Conservation (phyloP, 140 eudicot genomes). For the Flaveria floridana region DNA sequence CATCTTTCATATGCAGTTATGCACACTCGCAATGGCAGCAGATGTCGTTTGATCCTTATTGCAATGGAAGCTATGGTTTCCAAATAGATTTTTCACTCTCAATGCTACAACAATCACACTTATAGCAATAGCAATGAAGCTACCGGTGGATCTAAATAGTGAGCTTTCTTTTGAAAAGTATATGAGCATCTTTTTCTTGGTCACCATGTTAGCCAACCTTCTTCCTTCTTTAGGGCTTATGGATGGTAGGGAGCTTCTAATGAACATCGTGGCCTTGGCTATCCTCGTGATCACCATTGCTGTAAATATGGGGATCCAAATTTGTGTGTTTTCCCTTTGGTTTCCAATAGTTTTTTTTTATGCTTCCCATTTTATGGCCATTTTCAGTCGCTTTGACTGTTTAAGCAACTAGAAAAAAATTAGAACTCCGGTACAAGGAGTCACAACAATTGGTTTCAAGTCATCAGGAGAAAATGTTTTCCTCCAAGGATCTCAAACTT, state of each 20-base stretch:
- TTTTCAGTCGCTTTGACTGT: background rate
- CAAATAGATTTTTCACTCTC: background rate
- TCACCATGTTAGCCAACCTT: conserved; percentile 4
- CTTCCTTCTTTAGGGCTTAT: background rate
- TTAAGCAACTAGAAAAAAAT: background rate
- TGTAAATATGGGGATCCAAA: background rate
- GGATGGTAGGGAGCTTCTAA: background rate
- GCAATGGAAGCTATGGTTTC: conserved; percentile 1
- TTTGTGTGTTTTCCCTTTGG: background rate
- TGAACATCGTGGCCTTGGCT: background rate
- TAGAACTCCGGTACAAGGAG: background rate
- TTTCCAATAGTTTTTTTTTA: background rate
- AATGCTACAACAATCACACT: background rate
- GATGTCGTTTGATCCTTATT: background rate
- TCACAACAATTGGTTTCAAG: background rate
- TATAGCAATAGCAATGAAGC: background rate
- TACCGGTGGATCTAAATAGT: background rate
- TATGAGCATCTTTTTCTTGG: background rate
- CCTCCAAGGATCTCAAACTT: background rate
- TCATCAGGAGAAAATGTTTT: background rate
- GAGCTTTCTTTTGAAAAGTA: background rate
- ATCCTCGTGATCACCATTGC: background rate
- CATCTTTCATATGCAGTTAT: conserved; percentile 1
- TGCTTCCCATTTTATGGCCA: background rate
- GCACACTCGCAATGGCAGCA: background rate